Evolutionary conservation across 495 filamentous ascomycete species (phyloP), one percentile per base, ranked within the genome.

Genomic region (Hypoxylon fragiforme): DNA sequence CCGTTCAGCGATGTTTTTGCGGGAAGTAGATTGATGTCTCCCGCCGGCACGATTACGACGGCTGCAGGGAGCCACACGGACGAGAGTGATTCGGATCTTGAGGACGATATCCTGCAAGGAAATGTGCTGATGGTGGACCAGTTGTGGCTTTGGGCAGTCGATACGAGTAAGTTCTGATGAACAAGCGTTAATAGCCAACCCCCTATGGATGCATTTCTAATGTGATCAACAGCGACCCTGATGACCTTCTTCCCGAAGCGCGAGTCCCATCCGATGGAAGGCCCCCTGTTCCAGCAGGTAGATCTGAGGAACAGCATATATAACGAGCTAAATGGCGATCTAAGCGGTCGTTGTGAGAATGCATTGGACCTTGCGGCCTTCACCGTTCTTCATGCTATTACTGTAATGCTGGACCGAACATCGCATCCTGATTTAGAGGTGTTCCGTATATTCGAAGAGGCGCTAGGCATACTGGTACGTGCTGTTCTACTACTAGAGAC

Each of bases 71-170:
- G 28, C 7, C 30, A 44, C 1, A 35, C 32, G n/a, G 64, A 59
- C 1, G 70, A 71, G 2, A 57, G 52, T 7, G 66, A 68, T 6
- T 36, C 57, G 0, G 66, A 75, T 7, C 26, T 59, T 3, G 73
- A 73, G 44, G 44, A 70, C 16, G 51, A 73, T n/a, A 73, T 82
- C 7, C 71, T 77, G 41, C 75, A 85, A 22, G 80, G 79, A 0
- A 84, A 85, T 56, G 77, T 86, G 12, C 70, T 87, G 9, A 87
- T 87, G 84, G 83, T 88, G 6, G 84, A 87, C 53, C 83, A 87
- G 51, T 70, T 88, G 3, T 87, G 85, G 85, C 64, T 87, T 0
- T 88, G 83, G 82, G 79, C 84, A 11, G 77, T 86, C 4, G 77
- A 86, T 48, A 72, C 73, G 18, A 82, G 80, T 73, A 66, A 68